These are phyloP conservation scores for Arthrobotrys pseudoclavata DNA, from an alignment of 2,329 filamentous ascomycete genomes.

Conservation along the genomic window DNA sequence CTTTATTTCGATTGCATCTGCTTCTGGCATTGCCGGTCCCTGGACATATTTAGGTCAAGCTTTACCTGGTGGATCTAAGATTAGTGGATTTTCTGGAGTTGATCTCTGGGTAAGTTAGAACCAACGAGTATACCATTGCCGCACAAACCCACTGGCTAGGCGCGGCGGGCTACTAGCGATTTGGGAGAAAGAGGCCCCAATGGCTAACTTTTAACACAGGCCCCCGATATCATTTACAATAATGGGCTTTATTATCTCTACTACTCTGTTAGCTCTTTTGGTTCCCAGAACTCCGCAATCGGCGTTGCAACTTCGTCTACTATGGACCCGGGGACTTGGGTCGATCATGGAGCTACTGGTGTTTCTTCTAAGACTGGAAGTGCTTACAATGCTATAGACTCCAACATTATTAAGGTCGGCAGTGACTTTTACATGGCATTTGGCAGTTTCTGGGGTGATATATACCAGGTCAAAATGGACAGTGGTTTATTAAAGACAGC, in stretches of 20 bases:
- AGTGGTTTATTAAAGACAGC: conserved; percentile 64
- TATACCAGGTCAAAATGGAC: conserved; percentile 73
- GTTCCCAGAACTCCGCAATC: conserved; percentile 74
- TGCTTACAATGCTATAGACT: conserved; percentile 75
- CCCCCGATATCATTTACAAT: conserved; percentile 74
- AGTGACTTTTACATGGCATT: conserved; percentile 72
- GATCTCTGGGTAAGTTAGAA: conserved; percentile 66
- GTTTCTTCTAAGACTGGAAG: conserved; percentile 68
- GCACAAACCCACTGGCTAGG: neutral
- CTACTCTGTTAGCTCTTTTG: conserved; percentile 75
- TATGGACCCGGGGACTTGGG: conserved; percentile 73
- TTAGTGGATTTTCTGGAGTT: conserved; percentile 66
- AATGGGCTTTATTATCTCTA: conserved; percentile 75
- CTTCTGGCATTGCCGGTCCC: conserved; percentile 66
- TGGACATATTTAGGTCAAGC: conserved; percentile 68
- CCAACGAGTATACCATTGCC: neutral
- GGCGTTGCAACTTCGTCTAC: conserved; percentile 69
- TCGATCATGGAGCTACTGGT: conserved; percentile 72
- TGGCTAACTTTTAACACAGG: conserved; percentile 66
- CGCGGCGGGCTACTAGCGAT: neutral
- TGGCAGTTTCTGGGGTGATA: conserved; percentile 77
- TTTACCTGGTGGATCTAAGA: conserved; percentile 66
- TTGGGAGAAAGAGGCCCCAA: neutral
- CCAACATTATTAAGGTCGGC: conserved; percentile 69
- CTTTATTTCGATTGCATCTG: conserved; percentile 67